A percentile compares a stretch with the other conserved stretches of the same genome.
Conservation (phyloP, 1,284 basidiomycete genomes). For the Anthracocystis walkeri region DNA sequence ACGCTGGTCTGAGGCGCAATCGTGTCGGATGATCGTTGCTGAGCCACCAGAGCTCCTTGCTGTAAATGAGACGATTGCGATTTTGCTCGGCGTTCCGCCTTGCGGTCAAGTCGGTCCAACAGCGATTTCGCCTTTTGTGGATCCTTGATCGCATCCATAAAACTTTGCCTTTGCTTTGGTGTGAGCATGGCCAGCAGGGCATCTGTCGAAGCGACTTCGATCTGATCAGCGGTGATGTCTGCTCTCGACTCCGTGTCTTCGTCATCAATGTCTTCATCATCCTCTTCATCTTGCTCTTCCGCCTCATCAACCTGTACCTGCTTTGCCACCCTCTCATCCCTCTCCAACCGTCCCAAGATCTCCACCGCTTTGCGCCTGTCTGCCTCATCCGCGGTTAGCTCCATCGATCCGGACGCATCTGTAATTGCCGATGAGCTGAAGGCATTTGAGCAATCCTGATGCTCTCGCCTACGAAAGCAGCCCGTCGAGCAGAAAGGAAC, state of each 20-base stretch:
- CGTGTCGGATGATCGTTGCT: not conserved
- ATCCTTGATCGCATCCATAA: conserved; percentile 28
- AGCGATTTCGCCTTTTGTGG: conserved; percentile 33
- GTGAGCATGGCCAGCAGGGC: conserved; percentile 52
- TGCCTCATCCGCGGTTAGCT: conserved; percentile 12
- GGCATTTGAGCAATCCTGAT: conserved; percentile 46
- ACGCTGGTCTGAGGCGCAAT: not conserved
- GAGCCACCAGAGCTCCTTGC: conserved; percentile 9
- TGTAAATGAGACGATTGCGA: not conserved
- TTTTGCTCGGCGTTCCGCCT: conserved; percentile 13
- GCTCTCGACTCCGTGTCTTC: conserved; percentile 3
- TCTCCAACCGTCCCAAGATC: conserved; percentile 32
- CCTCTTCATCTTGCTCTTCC: conserved; percentile 15
- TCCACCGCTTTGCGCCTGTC: conserved; percentile 35
- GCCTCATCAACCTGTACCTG: conserved; percentile 4
- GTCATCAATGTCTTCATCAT: conserved; percentile 13
- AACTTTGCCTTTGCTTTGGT: conserved; percentile 33
- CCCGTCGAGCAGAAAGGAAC: conserved; percentile 59
- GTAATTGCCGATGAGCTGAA: conserved; percentile 42
- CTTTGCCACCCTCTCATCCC: conserved; percentile 7
- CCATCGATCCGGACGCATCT: conserved; percentile 2
- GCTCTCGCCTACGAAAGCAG: conserved; percentile 52
- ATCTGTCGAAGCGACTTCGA: conserved; percentile 33
- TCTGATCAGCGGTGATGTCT: conserved; percentile 12
- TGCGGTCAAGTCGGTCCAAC: conserved; percentile 26